Evolutionary conservation across 2,329 filamentous ascomycete species (phyloP).

Genomic region (Penicillium digitatum): DNA sequence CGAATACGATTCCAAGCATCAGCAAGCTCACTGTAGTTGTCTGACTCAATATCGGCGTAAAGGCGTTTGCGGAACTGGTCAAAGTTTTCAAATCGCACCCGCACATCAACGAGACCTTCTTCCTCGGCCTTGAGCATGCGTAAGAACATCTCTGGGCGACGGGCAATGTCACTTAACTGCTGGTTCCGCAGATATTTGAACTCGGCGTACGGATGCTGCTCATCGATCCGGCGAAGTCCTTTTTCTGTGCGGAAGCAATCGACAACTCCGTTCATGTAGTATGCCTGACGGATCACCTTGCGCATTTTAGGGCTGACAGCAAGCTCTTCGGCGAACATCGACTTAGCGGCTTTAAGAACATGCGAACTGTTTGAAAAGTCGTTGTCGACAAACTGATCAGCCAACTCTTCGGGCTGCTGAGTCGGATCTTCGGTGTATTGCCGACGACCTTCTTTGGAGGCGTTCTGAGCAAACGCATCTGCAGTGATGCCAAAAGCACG

Average conservation of each 20-base stretch:
- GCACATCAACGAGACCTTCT: constrained; percentile 85
- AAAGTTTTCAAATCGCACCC: constrained; percentile 70
- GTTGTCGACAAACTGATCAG: constrained; percentile 68
- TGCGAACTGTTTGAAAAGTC: constrained; percentile 72
- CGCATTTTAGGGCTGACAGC: constrained; percentile 83
- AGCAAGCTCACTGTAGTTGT: constrained; percentile 91
- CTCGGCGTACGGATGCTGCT: constrained; percentile 93
- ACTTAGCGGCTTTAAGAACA: constrained; percentile 73
- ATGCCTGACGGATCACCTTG: constrained; percentile 76
- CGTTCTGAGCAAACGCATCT: constrained; percentile 83
- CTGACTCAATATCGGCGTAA: constrained; percentile 80
- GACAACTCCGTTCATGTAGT: constrained; percentile 77
- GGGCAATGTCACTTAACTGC: constrained; percentile 73
- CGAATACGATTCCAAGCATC: constrained; percentile 93
- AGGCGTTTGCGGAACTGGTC: constrained; percentile 72
- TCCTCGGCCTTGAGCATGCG: constrained; percentile 98
- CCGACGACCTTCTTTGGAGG: constrained; percentile 70
- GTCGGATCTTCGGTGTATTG: constrained; percentile 80
- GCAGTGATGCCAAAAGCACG: constrained; percentile 85
- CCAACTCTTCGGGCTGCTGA: constrained; percentile 77
- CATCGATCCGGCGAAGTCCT: constrained; percentile 86
- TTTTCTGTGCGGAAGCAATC: constrained; percentile 92
- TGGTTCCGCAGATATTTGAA: constrained; percentile 95
- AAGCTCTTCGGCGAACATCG: constrained; percentile 88
- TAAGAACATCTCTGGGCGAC: constrained; percentile 81